Percentiles rank a stretch among this genome's conserved stretches.
Conservation (phyloP, 1,284 basidiomycete species). For the Apiotrichum laibachii region DNA sequence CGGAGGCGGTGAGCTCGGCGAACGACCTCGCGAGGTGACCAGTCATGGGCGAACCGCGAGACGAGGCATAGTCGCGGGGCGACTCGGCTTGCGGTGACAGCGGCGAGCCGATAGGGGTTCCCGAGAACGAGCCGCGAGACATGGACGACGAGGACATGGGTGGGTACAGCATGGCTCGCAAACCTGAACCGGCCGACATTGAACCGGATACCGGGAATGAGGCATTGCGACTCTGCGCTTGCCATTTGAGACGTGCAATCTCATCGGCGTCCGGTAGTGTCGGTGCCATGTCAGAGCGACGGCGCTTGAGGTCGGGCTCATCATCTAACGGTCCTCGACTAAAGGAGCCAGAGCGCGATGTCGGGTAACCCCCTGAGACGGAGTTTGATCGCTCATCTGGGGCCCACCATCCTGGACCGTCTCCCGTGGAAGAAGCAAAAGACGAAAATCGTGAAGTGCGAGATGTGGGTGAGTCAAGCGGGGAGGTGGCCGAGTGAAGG, state of each 20-base stretch:
- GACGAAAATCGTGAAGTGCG: constrained; percentile 45
- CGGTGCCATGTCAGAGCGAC: constrained; percentile 40
- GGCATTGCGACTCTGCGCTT: constrained; percentile 44
- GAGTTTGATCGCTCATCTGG: constrained; percentile 32
- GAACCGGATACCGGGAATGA: constrained; percentile 33
- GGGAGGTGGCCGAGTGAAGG: constrained; percentile 34
- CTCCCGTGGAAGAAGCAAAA: constrained; percentile 29
- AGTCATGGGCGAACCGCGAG: constrained; percentile 37
- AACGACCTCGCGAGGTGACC: constrained; percentile 40
- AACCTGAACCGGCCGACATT: constrained; percentile 11
- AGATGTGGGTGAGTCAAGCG: constrained; percentile 38
- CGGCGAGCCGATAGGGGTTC: constrained; percentile 19
- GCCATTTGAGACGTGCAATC: constrained; percentile 40
- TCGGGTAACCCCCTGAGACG: constrained; percentile 3
- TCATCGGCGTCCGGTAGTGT: constrained; percentile 40
- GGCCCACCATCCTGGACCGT: constrained; percentile 42
- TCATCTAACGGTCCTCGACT: constrained; percentile 22
- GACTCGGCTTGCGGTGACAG: constrained; percentile 16
- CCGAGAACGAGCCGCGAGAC: constrained; percentile 29
- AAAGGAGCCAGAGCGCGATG: constrained; percentile 12
- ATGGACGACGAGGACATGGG: constrained; percentile 26
- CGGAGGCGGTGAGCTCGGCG: constrained; percentile 36
- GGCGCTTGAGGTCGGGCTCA: constrained; percentile 38
- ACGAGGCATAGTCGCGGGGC: constrained; percentile 15
- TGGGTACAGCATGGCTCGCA: constrained; percentile 30